These are phyloP conservation scores for Musa acuminata DNA, from an alignment of 176 grass and related monocot genomes.

Conservation along the genomic window DNA sequence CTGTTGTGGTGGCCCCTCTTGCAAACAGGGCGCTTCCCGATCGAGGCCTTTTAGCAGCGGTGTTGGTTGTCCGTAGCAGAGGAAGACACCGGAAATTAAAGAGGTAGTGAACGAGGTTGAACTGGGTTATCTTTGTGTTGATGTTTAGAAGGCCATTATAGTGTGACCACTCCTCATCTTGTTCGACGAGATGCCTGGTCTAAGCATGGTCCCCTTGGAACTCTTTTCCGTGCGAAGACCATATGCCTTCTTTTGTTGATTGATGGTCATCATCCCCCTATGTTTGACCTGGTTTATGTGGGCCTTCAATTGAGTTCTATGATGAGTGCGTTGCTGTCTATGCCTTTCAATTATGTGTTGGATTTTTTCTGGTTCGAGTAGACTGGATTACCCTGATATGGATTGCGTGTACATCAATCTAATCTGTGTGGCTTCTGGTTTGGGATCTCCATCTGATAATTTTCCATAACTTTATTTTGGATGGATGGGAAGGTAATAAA, in stretches of 20 bases:
- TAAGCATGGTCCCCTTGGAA: conserved; percentile 5
- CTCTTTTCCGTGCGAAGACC: not conserved
- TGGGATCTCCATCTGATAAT: not conserved
- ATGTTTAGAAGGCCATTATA: not conserved
- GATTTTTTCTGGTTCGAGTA: not conserved
- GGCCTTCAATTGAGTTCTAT: not conserved
- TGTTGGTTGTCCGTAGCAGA: no score
- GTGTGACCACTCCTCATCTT: not conserved
- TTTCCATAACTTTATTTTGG: not conserved
- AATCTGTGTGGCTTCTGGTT: not conserved
- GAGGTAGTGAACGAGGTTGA: no score
- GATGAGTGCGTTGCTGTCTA: not conserved
- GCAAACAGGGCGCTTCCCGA: not conserved
- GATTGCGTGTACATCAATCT: not conserved
- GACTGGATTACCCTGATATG: not conserved
- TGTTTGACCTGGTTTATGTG: conserved; percentile 8
- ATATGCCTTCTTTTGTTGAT: not conserved
- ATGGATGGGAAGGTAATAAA: not conserved
- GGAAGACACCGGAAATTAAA: no score
- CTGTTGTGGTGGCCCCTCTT: conserved; percentile 7
- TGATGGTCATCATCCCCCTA: not conserved
- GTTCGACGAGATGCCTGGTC: not conserved
- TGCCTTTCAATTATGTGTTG: conserved; percentile 5
- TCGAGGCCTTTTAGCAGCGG: not conserved
- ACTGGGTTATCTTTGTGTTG: not conserved